phyloP scores from a whole-genome alignment of 2,329 filamentous ascomycete genomes.

The Blumeria graminis region DNA sequence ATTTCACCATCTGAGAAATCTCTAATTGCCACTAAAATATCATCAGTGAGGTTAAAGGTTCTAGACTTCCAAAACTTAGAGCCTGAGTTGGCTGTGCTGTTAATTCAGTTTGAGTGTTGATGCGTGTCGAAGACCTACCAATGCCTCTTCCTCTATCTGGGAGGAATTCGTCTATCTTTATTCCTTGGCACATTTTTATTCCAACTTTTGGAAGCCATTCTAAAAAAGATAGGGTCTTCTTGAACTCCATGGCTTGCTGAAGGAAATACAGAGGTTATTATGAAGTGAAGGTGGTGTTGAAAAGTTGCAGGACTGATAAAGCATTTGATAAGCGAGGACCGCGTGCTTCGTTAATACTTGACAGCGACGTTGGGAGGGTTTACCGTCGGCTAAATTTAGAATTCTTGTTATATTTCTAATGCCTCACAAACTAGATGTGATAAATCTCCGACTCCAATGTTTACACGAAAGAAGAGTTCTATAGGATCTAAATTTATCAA shows the following conservation, averaged over 20 bases:
- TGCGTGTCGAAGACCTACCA: conserved; percentile 22
- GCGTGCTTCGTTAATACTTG: no score
- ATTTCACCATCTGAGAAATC: conserved; percentile 36
- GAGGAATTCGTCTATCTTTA: conserved; percentile 32
- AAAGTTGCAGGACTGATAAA: no score
- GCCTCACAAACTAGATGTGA: no score
- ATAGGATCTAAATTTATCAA: no score
- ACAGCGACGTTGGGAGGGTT: no score
- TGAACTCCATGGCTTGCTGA: neutral
- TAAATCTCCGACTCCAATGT: no score
- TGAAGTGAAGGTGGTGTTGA: no score
- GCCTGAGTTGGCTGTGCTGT: neutral
- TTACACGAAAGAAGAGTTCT: no score
- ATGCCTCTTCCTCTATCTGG: conserved; percentile 31
- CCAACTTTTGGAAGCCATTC: conserved; percentile 29
- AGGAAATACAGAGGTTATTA: no score
- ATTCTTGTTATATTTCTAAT: no score
- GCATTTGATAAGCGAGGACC: no score
- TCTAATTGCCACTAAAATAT: conserved; percentile 25
- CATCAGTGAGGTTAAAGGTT: conserved; percentile 3
- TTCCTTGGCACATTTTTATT: conserved; percentile 30
- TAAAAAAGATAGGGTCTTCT: conserved; percentile 26
- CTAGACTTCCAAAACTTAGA: neutral
- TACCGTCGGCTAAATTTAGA: no score
- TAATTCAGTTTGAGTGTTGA: neutral